These are phyloP conservation scores for Mrakia gelida DNA, from an alignment of 768 basidiomycete genomes.

Conservation along the genomic window DNA sequence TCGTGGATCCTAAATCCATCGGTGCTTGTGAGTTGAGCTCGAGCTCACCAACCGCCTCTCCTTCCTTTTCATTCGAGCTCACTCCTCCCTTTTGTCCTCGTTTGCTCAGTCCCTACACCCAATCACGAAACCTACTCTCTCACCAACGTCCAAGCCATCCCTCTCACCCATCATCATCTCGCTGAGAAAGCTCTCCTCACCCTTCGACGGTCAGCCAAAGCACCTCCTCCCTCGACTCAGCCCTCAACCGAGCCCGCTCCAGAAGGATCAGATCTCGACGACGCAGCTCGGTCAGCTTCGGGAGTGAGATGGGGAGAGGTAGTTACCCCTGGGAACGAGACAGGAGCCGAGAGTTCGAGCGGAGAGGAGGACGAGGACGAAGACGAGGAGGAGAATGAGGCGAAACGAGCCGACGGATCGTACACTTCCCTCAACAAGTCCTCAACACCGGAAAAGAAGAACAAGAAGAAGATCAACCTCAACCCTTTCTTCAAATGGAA, in stretches of 20 bases:
- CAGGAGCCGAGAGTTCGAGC: background rate
- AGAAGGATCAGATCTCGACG: background rate
- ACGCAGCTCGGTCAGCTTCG: background rate
- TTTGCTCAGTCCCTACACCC: conserved; percentile 12
- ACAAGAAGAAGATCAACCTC: conserved; percentile 5
- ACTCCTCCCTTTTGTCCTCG: background rate
- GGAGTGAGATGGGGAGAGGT: conserved; percentile 17
- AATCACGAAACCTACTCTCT: conserved; percentile 21
- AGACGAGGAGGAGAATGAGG: background rate
- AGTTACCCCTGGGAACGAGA: conserved; percentile 6
- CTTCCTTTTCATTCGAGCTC: background rate
- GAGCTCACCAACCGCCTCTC: background rate
- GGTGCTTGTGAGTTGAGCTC: conserved; percentile 22
- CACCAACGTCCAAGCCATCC: conserved; percentile 26
- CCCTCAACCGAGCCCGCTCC: background rate
- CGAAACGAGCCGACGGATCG: too few relatives aligned
- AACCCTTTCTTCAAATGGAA: conserved; percentile 25
- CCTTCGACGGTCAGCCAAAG: background rate
- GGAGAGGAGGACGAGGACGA: conserved; percentile 16
- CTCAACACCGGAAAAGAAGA: conserved; percentile 6
- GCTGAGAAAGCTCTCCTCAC: background rate
- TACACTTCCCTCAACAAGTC: background rate
- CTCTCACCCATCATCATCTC: background rate
- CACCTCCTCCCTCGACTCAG: background rate
- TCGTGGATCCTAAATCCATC: conserved; percentile 23